phyloP scores from a whole-genome alignment of 768 basidiomycete species.

The Hygrophorus russula region DNA sequence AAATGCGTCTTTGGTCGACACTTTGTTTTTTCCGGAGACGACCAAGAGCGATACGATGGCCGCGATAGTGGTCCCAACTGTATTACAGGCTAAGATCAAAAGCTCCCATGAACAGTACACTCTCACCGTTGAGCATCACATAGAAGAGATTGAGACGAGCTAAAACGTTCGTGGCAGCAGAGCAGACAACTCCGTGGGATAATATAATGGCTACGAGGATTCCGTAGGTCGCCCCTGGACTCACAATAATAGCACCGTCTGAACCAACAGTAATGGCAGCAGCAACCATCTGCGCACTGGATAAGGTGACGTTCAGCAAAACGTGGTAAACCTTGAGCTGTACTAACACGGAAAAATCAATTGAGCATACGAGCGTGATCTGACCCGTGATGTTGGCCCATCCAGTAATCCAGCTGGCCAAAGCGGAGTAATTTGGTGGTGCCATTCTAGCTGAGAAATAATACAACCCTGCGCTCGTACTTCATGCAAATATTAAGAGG shows the following conservation, averaged over 20 bases:
- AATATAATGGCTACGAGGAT: conserved; percentile 55
- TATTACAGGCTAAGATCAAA: conserved; percentile 8
- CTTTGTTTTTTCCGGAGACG: conserved; percentile 40
- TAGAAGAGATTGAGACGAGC: conserved; percentile 65
- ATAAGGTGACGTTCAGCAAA: background rate
- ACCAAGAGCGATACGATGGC: conserved; percentile 52
- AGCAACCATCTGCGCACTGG: conserved; percentile 60
- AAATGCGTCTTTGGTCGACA: conserved; percentile 58
- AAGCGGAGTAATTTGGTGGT: conserved; percentile 44
- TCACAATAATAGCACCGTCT: conserved; percentile 39
- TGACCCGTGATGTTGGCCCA: conserved; percentile 52
- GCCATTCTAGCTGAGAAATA: conserved; percentile 73
- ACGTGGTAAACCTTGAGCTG: background rate
- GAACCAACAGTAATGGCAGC: conserved; percentile 55
- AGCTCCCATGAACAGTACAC: background rate
- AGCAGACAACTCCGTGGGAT: conserved; percentile 61
- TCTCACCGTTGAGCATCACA: conserved; percentile 50
- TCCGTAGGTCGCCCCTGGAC: conserved; percentile 53
- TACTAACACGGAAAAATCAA: conserved; percentile 53
- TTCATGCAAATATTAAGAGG: conserved; percentile 14
- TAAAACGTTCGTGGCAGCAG: conserved; percentile 52
- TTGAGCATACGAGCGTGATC: conserved; percentile 55
- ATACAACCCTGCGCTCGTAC: conserved; percentile 73
- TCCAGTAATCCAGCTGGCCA: conserved; percentile 56
- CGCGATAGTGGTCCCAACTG: conserved; percentile 56